Conservation (phyloP, 257 asterid species). For the Knoxia roxburghii region DNA sequence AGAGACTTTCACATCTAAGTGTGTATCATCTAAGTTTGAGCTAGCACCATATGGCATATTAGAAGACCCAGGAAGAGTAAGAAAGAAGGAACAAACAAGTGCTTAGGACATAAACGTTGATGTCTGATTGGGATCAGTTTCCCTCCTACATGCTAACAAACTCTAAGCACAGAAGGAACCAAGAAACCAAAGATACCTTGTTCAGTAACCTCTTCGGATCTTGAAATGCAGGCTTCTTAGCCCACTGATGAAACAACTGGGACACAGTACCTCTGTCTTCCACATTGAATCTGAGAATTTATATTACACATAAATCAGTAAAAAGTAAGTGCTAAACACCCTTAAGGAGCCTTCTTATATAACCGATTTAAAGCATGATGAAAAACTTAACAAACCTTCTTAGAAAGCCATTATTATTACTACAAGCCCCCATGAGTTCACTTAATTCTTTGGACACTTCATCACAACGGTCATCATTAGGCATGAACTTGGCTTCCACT, state of each 20-base stretch:
- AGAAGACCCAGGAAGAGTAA: background rate
- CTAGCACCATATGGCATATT: background rate
- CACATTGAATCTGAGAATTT: constrained; percentile 50
- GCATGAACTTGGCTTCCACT: constrained; percentile 25
- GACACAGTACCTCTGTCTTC: constrained; percentile 78
- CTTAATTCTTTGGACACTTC: constrained; percentile 40
- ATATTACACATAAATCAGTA: constrained; percentile 8
- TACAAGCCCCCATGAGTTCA: constrained; percentile 41
- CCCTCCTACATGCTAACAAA: background rate
- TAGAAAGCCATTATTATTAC: constrained; percentile 48
- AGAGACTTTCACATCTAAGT: background rate
- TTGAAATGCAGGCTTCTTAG: constrained; percentile 89
- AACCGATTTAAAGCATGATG: background rate
- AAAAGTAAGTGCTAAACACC: background rate
- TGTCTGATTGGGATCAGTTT: background rate
- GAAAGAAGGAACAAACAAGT: background rate
- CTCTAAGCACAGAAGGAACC: background rate
- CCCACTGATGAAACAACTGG: constrained; percentile 92
- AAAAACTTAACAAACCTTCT: constrained; percentile 48
- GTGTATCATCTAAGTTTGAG: background rate
- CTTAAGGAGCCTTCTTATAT: constrained; percentile 1
- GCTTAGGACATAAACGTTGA: background rate
- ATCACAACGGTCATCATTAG: constrained; percentile 26
- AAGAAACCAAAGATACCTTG: constrained; percentile 38
- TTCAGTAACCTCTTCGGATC: constrained; percentile 85